A percentile compares a stretch with the other conserved stretches of the same genome.
phyloP scores from a whole-genome alignment of 2,329 filamentous ascomycete genomes.

The Penicillium olsonii region DNA sequence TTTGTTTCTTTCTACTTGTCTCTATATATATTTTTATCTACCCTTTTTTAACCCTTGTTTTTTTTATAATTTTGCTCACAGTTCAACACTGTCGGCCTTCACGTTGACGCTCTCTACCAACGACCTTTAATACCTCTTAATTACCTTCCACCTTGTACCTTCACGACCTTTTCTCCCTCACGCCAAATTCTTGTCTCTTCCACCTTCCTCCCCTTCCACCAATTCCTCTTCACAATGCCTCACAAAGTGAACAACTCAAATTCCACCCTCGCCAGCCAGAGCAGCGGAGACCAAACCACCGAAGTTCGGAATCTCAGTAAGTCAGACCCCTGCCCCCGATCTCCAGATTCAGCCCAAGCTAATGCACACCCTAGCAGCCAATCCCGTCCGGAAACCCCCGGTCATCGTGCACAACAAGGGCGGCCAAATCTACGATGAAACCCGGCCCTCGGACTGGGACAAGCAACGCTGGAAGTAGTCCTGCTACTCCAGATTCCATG shows the following conservation, averaged over 20 bases:
- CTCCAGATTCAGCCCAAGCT: slow-evolving; percentile 26
- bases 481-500: background rate
- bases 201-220: background rate
- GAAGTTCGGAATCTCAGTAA: slow-evolving; percentile 37
- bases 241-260: slow-evolving; percentile 40
- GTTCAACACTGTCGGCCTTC: slow-evolving; percentile 26
- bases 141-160: background rate
- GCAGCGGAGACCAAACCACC: slow-evolving; percentile 31
- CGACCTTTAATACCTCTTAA: background rate
- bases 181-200: background rate
- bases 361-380: slow-evolving; percentile 26
- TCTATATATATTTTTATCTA: slow-evolving; percentile 7
- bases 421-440: slow-evolving; percentile 39
- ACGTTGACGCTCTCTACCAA: slow-evolving; percentile 5
- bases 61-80: slow-evolving; percentile 16
- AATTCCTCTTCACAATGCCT: slow-evolving; percentile 28
- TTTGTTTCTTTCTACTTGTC: slow-evolving; percentile 1
- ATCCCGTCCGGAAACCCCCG: slow-evolving; percentile 35
- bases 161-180: background rate
- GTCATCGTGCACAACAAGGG: slow-evolving; percentile 39
- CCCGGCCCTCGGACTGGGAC: slow-evolving; percentile 40
- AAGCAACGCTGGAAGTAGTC: slow-evolving; percentile 42
- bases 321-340: slow-evolving; percentile 20
- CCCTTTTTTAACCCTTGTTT: slow-evolving; percentile 6
- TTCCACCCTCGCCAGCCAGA: slow-evolving; percentile 35